Conservation (phyloP, 768 basidiomycete species). For the Polyporus arcularius region DNA sequence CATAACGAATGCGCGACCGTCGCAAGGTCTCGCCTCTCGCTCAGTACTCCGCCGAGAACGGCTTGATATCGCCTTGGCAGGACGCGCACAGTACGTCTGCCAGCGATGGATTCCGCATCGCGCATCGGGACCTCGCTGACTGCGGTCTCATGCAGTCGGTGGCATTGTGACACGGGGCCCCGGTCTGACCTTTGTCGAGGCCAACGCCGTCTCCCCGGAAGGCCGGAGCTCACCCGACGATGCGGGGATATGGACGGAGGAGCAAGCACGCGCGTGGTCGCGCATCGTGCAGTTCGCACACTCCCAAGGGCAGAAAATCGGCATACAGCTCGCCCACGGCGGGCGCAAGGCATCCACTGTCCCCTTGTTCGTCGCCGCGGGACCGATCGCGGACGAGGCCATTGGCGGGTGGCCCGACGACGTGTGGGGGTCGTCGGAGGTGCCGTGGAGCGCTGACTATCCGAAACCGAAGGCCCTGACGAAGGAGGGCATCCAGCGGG, state of each 20-base stretch:
- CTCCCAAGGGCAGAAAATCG: slow-evolving; percentile 67
- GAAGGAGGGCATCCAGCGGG: slow-evolving; percentile 35
- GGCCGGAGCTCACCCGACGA: slow-evolving; percentile 67
- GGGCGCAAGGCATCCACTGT: slow-evolving; percentile 68
- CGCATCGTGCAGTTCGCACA: slow-evolving; percentile 68
- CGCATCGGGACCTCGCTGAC: background rate
- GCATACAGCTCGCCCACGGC: slow-evolving; percentile 73
- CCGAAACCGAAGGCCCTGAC: slow-evolving; percentile 40
- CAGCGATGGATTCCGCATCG: no score
- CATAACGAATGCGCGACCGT: background rate
- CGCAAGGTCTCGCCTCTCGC: slow-evolving; percentile 53
- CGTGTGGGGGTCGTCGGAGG: slow-evolving; percentile 35
- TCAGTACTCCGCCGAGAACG: slow-evolving; percentile 60
- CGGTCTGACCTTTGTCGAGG: slow-evolving; percentile 63
- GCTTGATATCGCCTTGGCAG: slow-evolving; percentile 56
- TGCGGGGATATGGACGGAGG: slow-evolving; percentile 61
- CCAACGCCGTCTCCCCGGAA: slow-evolving; percentile 56
- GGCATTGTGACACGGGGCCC: slow-evolving; percentile 54
- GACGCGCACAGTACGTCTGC: slow-evolving; percentile 42
- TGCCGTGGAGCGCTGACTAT: slow-evolving; percentile 36
- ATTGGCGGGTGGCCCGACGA: slow-evolving; percentile 39
- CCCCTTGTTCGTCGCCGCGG: slow-evolving; percentile 61
- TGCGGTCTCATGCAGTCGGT: slow-evolving; percentile 35
- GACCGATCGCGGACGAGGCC: slow-evolving; percentile 37
- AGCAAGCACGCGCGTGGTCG: slow-evolving; percentile 46